Evolutionary conservation across 2,329 filamentous ascomycete genomes (phyloP), one percentile per base, ranked within the genome.

Genomic region (Macrophomina phaseolina): DNA sequence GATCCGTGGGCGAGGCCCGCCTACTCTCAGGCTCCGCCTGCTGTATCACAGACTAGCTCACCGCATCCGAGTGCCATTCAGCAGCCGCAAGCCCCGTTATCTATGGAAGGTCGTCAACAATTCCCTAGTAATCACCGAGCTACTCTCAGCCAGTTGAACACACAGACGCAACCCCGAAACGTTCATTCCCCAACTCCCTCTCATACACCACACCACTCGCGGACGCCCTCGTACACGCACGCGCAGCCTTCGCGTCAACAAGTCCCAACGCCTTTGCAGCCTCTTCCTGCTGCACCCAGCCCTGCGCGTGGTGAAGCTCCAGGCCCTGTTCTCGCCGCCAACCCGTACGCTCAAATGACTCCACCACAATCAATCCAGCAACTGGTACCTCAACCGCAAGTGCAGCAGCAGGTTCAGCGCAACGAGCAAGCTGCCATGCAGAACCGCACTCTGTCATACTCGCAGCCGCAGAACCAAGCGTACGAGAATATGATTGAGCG

Each of bases 261-360:
- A 30, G 64, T 53, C 11, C 64, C 64, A 16, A 66, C 64, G n/a
- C 64, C 64, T 14, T 23, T 58, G 18, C 64, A 66, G 40, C 30
- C 52, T 11, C 28, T 66, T 28, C 53, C 64, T 6, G 55, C 32
- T 38, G 53, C 53, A 3, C 64, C 64, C 42, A 58, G 64, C 45
- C 53, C 53, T 3, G 53, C 55, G 16, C 46, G 55, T 6, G 60
- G 46, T 16, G 53, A 60, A 38, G 23, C 45, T 6, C 53, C 64
- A 4, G 64, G 53, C 5, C 64, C 64, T 40, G 55, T 66, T 16
- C 53, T 66, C 11, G 42, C 53, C 12, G 32, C 64, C 32, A 66
- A 66, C 49, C 64, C 64, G 2, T 66, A 66, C 11, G 64, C 55
- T 9, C 64, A 66, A 45, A 66, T 66, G 64, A 66, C 64, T 14